Evolutionary conservation across 768 basidiomycete species (phyloP), one percentile per base, ranked within the genome.

Genomic region (Kwoniella bestiolae): DNA sequence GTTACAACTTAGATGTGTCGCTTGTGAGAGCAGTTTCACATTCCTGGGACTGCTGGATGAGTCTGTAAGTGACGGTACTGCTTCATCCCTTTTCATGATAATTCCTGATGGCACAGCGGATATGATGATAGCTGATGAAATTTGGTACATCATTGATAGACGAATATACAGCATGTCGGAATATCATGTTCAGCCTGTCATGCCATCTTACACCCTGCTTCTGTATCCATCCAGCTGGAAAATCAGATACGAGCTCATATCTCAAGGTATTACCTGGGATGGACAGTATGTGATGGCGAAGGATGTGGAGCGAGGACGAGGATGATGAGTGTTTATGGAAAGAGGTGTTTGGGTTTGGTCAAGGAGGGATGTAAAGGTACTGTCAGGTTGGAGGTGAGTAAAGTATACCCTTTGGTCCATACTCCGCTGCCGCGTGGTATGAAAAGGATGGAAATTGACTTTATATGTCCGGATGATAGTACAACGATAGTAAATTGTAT

Each of bases 291-390:
- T 81, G 86, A 93, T 71, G 96, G 97, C 67, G 83, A 86, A 23
- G 89, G 89, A 0, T 99, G 96, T 75, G 86, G 86, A 8, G 85
- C 87, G 65, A 86, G 91, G 38, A 94, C 95, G n/a, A 85, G 96
- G 21, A 91, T 89, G 85, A 95, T 97, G 91, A 85, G 90, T 35
- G 92, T 97, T 0, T 94, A 93, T 79, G 94, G 92, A 5, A 86
- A 88, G 32, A 84, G 89, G 55, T 99, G 96, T 78, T 77, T 93
- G 60, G 86, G 86, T 50, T 50, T 76, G 23, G 74, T 66, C 6
- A 82, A 79, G 29, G 72, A 73, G 5, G 87, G 85, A 9, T 95
- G 93, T 80, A 84, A 81, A 65, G 91, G 91, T 2, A 83, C 80
- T 18, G 89, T 94, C 61, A 70, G 86, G 16, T 89, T 91, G 66